These are phyloP conservation scores for Stemphylium beticola DNA, from an alignment of 2,329 filamentous ascomycete species.

Conservation along the genomic window DNA sequence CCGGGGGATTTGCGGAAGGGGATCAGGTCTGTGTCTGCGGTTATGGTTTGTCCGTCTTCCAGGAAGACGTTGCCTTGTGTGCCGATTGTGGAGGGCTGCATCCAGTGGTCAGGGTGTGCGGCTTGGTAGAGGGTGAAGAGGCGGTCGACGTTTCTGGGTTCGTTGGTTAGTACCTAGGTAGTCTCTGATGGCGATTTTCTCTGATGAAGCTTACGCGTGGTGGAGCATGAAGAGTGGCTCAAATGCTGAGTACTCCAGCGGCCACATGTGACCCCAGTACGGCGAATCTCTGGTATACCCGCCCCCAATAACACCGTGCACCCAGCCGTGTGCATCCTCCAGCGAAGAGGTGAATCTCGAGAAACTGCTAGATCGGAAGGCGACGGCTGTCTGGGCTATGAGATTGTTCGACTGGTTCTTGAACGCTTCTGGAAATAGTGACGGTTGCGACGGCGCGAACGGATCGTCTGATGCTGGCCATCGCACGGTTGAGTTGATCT, in stretches of 20 bases:
- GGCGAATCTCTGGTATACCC: constrained; percentile 17
- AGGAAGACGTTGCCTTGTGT: constrained; percentile 48
- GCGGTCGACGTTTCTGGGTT: constrained; percentile 43
- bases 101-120: constrained; percentile 70
- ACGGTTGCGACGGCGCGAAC: constrained; percentile 26
- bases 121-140: constrained; percentile 77
- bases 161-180: not conserved
- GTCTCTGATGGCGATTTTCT: not conserved
- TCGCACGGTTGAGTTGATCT: constrained; percentile 35
- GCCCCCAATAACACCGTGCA: constrained; percentile 55
- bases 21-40: constrained; percentile 54
- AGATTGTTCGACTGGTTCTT: constrained; percentile 36
- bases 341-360: constrained; percentile 45
- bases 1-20: constrained; percentile 36
- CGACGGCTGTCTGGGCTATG: constrained; percentile 39
- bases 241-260: constrained; percentile 73
- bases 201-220: constrained; percentile 45
- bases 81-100: constrained; percentile 55
- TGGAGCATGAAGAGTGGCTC: constrained; percentile 66
- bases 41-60: constrained; percentile 48
- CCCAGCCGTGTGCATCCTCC: constrained; percentile 35
- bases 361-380: constrained; percentile 16
- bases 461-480: constrained; percentile 35
- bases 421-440: constrained; percentile 17
- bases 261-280: constrained; percentile 70